Percentiles rank a stretch among this genome's conserved stretches.
phyloP scores from a whole-genome alignment of 805 yeast genomes.

The Candida palmyrensis region DNA sequence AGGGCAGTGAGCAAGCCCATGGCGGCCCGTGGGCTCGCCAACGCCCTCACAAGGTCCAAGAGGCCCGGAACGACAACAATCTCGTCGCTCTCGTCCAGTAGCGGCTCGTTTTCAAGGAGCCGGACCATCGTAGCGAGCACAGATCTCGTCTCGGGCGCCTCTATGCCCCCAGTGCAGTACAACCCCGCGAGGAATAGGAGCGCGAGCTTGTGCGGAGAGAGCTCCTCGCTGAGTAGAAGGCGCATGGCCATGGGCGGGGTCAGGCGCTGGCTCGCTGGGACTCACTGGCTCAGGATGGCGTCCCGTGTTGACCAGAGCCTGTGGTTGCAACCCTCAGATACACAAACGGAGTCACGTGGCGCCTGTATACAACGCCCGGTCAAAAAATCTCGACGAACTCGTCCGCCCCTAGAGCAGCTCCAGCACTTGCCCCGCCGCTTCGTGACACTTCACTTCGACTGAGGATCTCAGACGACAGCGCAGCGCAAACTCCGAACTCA shows the following conservation, averaged over 20 bases:
- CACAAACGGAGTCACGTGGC: no score
- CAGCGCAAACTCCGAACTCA: no score
- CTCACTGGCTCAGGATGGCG: no score
- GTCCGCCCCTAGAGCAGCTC: no score
- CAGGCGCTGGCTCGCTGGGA: no score
- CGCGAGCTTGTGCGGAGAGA: slow-evolving; percentile 54
- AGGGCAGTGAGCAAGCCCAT: slow-evolving; percentile 24
- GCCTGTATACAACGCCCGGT: no score
- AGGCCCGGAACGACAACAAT: slow-evolving; percentile 28
- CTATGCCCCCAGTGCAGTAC: slow-evolving; percentile 2
- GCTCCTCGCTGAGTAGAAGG: slow-evolving; percentile 29
- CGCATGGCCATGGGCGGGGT: slow-evolving; percentile 1
- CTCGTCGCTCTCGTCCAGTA: slow-evolving; percentile 15
- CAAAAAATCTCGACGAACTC: no score
- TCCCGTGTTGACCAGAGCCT: no score
- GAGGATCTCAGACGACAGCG: no score
- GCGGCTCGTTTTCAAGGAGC: slow-evolving; percentile 33
- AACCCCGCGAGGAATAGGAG: slow-evolving; percentile 41
- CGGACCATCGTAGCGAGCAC: slow-evolving; percentile 39
- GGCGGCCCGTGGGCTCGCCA: slow-evolving; percentile 20
- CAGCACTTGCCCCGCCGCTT: no score
- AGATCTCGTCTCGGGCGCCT: slow-evolving; percentile 20
- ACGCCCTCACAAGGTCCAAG: slow-evolving; percentile 13
- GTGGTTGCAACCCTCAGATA: no score
- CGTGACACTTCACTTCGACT: no score